Percentiles rank a stretch among this genome's conserved stretches.
phyloP scores from a whole-genome alignment of 2,329 filamentous ascomycete species.

The Pseudogymnoascus sp. region DNA sequence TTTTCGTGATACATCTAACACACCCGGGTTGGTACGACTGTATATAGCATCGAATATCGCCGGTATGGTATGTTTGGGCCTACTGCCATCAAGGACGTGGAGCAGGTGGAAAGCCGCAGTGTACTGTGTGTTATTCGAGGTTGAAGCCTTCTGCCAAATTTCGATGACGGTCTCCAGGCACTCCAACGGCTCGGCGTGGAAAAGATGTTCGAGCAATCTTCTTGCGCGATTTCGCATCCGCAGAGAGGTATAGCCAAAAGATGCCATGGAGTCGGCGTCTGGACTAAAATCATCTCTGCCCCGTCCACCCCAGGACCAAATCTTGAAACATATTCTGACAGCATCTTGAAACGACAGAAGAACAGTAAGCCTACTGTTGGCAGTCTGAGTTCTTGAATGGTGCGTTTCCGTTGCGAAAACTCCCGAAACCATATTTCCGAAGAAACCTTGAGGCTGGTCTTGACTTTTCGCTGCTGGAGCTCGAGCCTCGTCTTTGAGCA shows the following conservation, averaged over 20 bases:
- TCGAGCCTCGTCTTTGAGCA: slow-evolving; percentile 67
- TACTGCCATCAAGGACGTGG: slow-evolving; percentile 81
- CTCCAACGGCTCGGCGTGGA: slow-evolving; percentile 84
- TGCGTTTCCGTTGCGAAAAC: slow-evolving; percentile 74
- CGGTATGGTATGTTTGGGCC: slow-evolving; percentile 84
- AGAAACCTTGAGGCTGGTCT: slow-evolving; percentile 77
- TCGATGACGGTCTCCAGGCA: slow-evolving; percentile 86
- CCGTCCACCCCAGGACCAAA: slow-evolving; percentile 86
- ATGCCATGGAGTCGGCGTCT: slow-evolving; percentile 63
- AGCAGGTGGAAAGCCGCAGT: slow-evolving; percentile 73
- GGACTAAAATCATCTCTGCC: slow-evolving; percentile 48
- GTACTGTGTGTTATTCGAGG: slow-evolving; percentile 40
- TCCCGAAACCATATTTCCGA: slow-evolving; percentile 88
- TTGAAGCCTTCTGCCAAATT: slow-evolving; percentile 57
- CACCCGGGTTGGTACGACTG: slow-evolving; percentile 77
- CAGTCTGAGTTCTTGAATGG: slow-evolving; percentile 72
- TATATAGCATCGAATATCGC: slow-evolving; percentile 95
- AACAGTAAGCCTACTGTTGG: slow-evolving; percentile 88
- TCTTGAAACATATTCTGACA: slow-evolving; percentile 80
- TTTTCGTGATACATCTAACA: slow-evolving; percentile 68
- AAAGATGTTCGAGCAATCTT: slow-evolving; percentile 83
- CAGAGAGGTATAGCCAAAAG: slow-evolving; percentile 82
- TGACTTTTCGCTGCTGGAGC: slow-evolving; percentile 64
- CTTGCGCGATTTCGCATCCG: slow-evolving; percentile 85
- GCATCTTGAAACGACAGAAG: slow-evolving; percentile 95